Base-by-base conservation (phyloP, 306 rosid genomes). In the Vigna mungo region DNA sequence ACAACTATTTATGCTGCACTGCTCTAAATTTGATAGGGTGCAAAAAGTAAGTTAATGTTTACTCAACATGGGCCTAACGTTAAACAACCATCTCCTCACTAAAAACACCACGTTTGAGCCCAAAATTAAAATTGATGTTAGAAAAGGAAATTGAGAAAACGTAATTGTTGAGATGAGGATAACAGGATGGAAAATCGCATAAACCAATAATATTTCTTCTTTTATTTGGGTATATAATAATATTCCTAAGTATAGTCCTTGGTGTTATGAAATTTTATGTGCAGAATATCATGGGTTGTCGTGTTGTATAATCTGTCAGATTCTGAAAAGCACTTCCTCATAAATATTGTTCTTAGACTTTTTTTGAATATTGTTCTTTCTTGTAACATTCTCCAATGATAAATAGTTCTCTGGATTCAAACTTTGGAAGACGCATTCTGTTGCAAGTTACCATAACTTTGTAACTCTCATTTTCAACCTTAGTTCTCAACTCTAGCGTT, bases 221-320 rank as follows among this genome's bases (percentile, higher is more conserved):
- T 41, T 41, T 65, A 15, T 67, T 25, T 48, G 2, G 60, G 74
- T 9, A 49, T 48, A 48, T 27, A 32, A 51, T 37, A 71, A 53
- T 72, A 72, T 72, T 54, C 77, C 9, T 7, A 34, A 34, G 75
- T n/a, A 52, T 71, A 32, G 18, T 52, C 18, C 34, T 52, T 52
- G 2, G 21, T 52, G 47, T 11, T 27, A 2, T 17, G 44, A 32
- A 51, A 30, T 10, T 70, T 51, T 10, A 70, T 70, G 7, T 10
- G 75, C 18, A 70, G 47, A 51, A 70, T 32, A 70, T 17, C 0
- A 51, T 51, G 18, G 48, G 17, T 32, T 70, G 58, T 71, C 34
- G 23, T 2, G 15, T 53, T 51, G 46, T 30, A 18, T 4, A 70
- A 5, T 63, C 34, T 41, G 2, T 7, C 55, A 17, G 64, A 71